These are phyloP conservation scores for Epichloe brachyelytri DNA, from an alignment of 2,329 filamentous ascomycete genomes.

Conservation along the genomic window DNA sequence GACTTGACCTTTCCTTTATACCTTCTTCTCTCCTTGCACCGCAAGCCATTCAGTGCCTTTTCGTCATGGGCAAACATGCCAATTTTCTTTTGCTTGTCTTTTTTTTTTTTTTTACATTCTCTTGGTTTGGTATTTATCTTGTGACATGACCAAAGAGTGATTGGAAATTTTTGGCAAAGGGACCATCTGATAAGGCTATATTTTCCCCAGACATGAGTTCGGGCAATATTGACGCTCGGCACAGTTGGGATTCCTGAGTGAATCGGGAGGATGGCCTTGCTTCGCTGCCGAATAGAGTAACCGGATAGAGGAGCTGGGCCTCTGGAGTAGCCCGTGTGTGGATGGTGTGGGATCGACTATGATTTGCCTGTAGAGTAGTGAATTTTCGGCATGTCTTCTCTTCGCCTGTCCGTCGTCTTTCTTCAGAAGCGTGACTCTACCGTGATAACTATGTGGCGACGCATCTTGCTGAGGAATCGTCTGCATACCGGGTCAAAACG, in stretches of 20 bases:
- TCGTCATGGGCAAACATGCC: background rate
- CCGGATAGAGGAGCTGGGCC: background rate
- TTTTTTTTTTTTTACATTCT: background rate
- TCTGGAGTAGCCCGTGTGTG: background rate
- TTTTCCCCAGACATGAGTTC: background rate
- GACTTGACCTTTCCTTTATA: background rate
- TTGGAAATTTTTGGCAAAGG: background rate
- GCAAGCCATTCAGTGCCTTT: background rate
- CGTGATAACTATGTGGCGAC: no score
- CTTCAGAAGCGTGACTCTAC: no score
- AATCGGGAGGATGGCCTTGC: background rate
- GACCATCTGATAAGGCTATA: background rate
- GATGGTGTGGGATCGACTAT: background rate
- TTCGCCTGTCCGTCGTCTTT: no score
- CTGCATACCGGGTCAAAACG: no score
- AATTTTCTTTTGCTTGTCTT: background rate
- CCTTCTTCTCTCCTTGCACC: background rate
- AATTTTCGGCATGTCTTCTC: background rate
- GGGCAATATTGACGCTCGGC: background rate
- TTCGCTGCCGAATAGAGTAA: background rate
- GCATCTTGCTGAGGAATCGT: no score
- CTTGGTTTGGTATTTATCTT: background rate
- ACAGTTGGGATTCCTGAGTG: background rate
- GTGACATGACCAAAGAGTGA: background rate
- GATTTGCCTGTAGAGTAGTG: conserved; percentile 7